Evolutionary conservation across 2,329 filamentous ascomycete species (phyloP).

Genomic region (Phoma sp.): DNA sequence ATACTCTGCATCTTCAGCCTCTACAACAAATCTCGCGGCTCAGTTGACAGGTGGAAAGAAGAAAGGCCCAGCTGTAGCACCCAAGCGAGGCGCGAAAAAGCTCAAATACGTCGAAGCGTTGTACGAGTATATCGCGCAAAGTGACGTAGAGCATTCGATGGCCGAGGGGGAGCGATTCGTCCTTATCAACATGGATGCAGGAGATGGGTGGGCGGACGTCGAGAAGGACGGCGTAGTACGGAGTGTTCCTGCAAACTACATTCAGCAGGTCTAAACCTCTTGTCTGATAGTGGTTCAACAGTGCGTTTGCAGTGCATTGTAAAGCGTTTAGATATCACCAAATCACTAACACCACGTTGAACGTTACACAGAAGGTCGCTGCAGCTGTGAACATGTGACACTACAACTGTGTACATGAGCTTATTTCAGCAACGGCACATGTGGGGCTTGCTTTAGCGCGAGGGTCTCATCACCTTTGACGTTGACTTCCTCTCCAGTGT

Average conservation of each 20-base stretch:
- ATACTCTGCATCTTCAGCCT: conserved; percentile 78
- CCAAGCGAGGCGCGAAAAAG: conserved; percentile 89
- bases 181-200: conserved; percentile 82
- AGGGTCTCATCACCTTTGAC: neutral
- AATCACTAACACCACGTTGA: neutral
- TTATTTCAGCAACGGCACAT: neutral
- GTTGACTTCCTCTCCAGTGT: neutral
- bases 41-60: conserved; percentile 65
- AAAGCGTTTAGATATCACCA: conserved; percentile 6
- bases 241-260: conserved; percentile 93
- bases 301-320: conserved; percentile 13
- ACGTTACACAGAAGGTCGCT: neutral
- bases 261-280: conserved; percentile 69
- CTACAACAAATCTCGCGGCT: conserved; percentile 60
- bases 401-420: neutral
- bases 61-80: conserved; percentile 90
- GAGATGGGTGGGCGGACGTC: conserved; percentile 97
- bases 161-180: conserved; percentile 89
- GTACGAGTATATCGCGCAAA: conserved; percentile 89
- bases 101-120: conserved; percentile 90
- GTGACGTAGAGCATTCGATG: conserved; percentile 89
- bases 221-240: conserved; percentile 86
- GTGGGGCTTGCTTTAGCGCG: neutral
- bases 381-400: neutral
- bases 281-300: conserved; percentile 23